Conservation (phyloP, 352 stramenopile species). For the Phytophthora megakarya region DNA sequence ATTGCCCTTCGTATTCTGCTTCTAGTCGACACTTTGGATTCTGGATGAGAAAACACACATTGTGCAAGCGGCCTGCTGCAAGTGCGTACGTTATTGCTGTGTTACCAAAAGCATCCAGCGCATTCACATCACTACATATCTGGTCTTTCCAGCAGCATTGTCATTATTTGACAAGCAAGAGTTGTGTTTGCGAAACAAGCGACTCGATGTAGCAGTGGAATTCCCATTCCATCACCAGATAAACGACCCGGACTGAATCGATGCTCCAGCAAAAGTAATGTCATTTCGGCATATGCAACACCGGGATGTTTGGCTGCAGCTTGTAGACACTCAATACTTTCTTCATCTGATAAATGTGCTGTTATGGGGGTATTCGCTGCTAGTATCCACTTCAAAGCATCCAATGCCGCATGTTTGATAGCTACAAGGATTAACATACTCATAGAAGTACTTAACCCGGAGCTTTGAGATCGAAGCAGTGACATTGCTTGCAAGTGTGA, state of each 20-base stretch:
- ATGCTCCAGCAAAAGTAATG: constrained; percentile 41
- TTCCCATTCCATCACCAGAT: constrained; percentile 48
- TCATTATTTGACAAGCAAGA: constrained; percentile 32
- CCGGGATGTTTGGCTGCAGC: constrained; percentile 34
- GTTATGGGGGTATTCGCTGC: neutral
- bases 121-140: constrained; percentile 55
- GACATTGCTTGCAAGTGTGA: constrained; percentile 39
- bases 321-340: constrained; percentile 28
- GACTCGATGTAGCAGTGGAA: constrained; percentile 58
- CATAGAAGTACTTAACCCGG: neutral
- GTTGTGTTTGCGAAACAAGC: constrained; percentile 41
- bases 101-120: constrained; percentile 55
- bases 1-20: constrained; percentile 69
- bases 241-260: constrained; percentile 44
- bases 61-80: constrained; percentile 35
- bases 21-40: constrained; percentile 39
- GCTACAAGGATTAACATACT: constrained; percentile 25
- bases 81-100: constrained; percentile 57
- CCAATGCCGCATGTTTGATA: constrained; percentile 39
- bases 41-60: constrained; percentile 47
- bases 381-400: constrained; percentile 52
- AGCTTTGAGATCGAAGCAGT: neutral
- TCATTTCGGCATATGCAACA: constrained; percentile 46
- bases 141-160: constrained; percentile 26
- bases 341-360: constrained; percentile 13